Evolutionary conservation across 2,329 filamentous ascomycete species (phyloP), one percentile per base, ranked within the genome.

Genomic region (Hirsutella thompsonii): DNA sequence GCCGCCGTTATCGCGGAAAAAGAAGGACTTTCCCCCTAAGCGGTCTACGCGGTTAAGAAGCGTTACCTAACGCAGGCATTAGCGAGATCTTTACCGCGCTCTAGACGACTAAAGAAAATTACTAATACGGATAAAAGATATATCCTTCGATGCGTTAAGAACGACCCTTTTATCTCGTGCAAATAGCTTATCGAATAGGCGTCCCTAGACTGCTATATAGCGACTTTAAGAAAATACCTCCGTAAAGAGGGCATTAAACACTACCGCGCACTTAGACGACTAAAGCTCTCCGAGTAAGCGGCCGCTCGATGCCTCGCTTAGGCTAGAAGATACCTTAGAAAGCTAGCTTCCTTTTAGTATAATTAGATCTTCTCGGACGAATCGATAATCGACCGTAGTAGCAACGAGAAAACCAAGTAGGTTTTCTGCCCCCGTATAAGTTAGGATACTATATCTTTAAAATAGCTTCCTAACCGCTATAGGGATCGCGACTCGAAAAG

Each of bases 81-180:
- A 8, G 30, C 30, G 30, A 32, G n/a, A 32, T 9, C 8, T 26
- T 26, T 26, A 11, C 11, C 23, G 23, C 23, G 23, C 23, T 11
- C 23, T 26, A 11, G 23, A 11, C 6, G 23, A 11, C 23, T 11
- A 11, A 6, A 6, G 6, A 26, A 6, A 6, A 26, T 26, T 26
- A 26, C 23, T 26, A 26, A 26, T 26, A 26, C 11, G 11, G 23
- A 26, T 26, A 26, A 26, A 26, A 38, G 34, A 18, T 18, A 38
- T 38, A 38, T 38, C 36, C 36, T 38, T 11, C 10, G 11, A 38
- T 38, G 20, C n/a, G n/a, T 38, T 16, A 38, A 38, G 21, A 38
- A 9, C 8, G 11, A 38, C 16, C 23, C 23, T 38, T 38, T 38
- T 28, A 38, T 38, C 21, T 28, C 23, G 18, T 28, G 11, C 8